Evolutionary conservation across 208 protist species (phyloP).

Genomic region (Crithidia sp.): DNA sequence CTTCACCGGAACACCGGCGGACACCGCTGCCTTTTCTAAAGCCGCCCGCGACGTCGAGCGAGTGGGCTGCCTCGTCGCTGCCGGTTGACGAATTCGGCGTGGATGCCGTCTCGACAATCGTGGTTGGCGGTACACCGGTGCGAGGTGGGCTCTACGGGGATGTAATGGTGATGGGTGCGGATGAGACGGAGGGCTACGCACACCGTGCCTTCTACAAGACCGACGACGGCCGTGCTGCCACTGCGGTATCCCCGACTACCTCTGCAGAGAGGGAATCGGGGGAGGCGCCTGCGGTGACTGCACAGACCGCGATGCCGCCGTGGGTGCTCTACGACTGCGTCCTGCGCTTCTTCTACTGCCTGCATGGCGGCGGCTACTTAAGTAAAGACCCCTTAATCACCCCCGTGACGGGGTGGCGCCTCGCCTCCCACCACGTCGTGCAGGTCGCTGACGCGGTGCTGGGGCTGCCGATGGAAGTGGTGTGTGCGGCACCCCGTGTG

Average conservation of each 20-base stretch:
- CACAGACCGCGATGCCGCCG: conserved; percentile 47
- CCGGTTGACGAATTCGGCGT: background rate
- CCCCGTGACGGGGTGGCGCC: conserved; percentile 27
- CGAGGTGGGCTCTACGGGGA: conserved; percentile 52
- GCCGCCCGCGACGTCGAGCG: background rate
- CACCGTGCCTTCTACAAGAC: conserved; percentile 43
- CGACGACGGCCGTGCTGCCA: background rate
- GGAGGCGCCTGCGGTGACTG: background rate
- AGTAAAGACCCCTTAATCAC: background rate
- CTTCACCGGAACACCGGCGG: background rate
- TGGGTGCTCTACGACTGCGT: conserved; percentile 61
- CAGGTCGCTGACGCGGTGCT: conserved; percentile 52
- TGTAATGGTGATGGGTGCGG: conserved; percentile 26
- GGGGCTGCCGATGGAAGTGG: conserved; percentile 53
- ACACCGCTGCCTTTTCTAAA: conserved; percentile 10
- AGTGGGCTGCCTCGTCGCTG: background rate
- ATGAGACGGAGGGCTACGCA: conserved; percentile 29
- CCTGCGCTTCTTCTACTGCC: conserved; percentile 41
- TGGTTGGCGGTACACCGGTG: conserved; percentile 26
- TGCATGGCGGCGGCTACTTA: conserved; percentile 27
- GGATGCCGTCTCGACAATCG: background rate
- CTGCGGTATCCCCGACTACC: background rate
- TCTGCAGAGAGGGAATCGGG: background rate
- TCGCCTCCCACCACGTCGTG: conserved; percentile 62
- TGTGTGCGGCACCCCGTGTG: conserved; percentile 61